Percentiles rank a stretch among this genome's conserved stretches.
These are phyloP conservation scores for Backusella luteola DNA, from an alignment of 192 early-diverging fungal species.

Conservation along the genomic window DNA sequence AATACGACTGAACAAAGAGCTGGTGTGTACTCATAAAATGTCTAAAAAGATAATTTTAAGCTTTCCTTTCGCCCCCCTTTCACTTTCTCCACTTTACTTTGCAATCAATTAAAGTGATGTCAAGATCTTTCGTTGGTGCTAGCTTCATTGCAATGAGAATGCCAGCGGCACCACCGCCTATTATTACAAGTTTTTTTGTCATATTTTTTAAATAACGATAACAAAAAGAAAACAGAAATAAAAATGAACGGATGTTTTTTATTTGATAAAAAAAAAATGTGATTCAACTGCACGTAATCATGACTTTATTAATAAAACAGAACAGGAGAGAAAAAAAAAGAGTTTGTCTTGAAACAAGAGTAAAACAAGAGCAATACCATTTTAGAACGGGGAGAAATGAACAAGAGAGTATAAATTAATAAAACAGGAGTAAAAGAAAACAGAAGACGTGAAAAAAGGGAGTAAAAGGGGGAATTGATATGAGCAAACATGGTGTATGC, in stretches of 20 bases:
- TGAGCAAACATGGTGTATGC: not conserved
- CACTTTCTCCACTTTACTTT: conserved; percentile 6
- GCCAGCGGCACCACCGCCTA: conserved; percentile 22
- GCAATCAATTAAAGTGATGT: conserved; percentile 17
- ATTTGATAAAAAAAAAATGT: not conserved
- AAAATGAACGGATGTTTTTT: not conserved
- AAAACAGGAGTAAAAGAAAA: not conserved
- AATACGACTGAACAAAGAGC: conserved; percentile 9
- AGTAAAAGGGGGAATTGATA: not conserved
- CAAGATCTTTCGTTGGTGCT: not conserved
- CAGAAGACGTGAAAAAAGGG: not conserved
- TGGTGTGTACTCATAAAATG: conserved; percentile 26
- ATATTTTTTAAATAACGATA: not conserved
- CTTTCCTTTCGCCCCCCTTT: not conserved
- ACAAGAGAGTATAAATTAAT: not conserved
- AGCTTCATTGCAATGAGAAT: conserved; percentile 10
- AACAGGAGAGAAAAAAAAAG: not conserved
- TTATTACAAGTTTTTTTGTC: conserved; percentile 4
- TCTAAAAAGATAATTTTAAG: not conserved
- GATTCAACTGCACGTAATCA: not conserved
- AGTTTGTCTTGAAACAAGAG: not conserved
- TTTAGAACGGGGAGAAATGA: not conserved
- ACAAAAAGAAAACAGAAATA: not conserved
- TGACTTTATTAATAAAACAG: not conserved
- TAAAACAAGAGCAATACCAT: not conserved